Evolutionary conservation across 2,329 filamentous ascomycete genomes (phyloP), one percentile per base, ranked within the genome.

Genomic region (Colletotrichum australisinense): DNA sequence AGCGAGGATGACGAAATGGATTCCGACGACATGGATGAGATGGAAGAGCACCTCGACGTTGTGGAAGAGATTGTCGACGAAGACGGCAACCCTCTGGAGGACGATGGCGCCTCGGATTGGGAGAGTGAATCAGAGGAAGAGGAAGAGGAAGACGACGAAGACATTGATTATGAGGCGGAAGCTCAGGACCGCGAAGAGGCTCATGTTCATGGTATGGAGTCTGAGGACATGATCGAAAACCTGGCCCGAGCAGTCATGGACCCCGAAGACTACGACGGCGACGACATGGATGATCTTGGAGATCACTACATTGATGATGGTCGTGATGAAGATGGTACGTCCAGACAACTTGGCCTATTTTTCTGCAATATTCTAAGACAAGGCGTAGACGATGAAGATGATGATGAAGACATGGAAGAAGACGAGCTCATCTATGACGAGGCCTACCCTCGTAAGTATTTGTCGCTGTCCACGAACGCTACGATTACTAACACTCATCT

Each of bases 351-450:
- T 57, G 19, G 12, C 5, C 71, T 30, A 38, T n/a, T 42, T 16
- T 7, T 68, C 14, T 14, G 24, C 16, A 52, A 12, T 14, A 9
- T 62, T 57, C 76, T 79, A 75, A 81, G 77, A 80, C 30, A 63
- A 78, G 11, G 24, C 58, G 5, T 53, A 83, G 82, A 86, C 64
- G 86, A 86, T 53, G 88, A 72, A 5, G 94, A 95, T 59, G 92
- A 93, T 22, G 93, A 93, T 53, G 92, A 92, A 56, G 90, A 92
- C 26, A 88, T 93, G 76, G 92, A 92, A 57, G 93, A 94, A 63
- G 90, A 91, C 24, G 89, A 91, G 67, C 91, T 91, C 77, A 85
- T 89, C 72, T 92, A 90, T 74, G 89, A 91, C 73, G 88, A 90
- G 28, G 87, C 88, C 38, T 90, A 88, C 81, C 86, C 88, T 71